Percentiles rank a stretch among this genome's conserved stretches.
Evolutionary conservation across 2,329 filamentous ascomycete species (phyloP).

Genomic region (Cercospora zeae-maydis): DNA sequence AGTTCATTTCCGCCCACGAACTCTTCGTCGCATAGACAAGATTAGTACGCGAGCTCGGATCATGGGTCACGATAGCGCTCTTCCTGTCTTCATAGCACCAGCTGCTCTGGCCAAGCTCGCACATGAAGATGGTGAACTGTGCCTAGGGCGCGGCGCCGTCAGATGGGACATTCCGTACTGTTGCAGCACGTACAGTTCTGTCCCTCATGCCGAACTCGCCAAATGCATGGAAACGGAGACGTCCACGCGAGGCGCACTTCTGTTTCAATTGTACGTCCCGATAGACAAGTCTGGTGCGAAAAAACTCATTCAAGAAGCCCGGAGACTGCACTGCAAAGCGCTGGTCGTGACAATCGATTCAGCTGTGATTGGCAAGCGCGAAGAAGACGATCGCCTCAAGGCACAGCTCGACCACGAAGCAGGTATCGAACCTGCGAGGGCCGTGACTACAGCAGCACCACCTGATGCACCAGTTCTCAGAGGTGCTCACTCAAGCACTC

Average conservation of each 20-base stretch:
- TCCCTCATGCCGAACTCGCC: background rate
- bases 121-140: background rate
- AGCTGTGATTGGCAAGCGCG: constrained; percentile 31
- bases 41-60: background rate
- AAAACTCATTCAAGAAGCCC: background rate
- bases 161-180: background rate
- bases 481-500: constrained; percentile 37
- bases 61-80: constrained; percentile 2
- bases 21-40: background rate
- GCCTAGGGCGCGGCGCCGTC: background rate
- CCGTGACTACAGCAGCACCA: background rate
- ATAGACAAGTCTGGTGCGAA: background rate
- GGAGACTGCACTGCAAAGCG: constrained; percentile 30
- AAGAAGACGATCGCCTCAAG: constrained; percentile 32
- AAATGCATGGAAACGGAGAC: background rate
- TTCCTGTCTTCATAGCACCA: constrained; percentile 1
- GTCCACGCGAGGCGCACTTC: background rate
- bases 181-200: background rate
- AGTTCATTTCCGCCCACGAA: background rate
- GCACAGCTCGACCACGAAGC: constrained; percentile 43
- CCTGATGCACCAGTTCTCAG: background rate
- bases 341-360: constrained; percentile 33
- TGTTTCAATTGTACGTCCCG: background rate
- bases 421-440: background rate
- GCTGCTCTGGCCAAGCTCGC: background rate